A percentile compares a stretch with the other conserved stretches of the same genome.
phyloP scores from a whole-genome alignment of 257 asterid genomes.

The Jacaranda copaia region DNA sequence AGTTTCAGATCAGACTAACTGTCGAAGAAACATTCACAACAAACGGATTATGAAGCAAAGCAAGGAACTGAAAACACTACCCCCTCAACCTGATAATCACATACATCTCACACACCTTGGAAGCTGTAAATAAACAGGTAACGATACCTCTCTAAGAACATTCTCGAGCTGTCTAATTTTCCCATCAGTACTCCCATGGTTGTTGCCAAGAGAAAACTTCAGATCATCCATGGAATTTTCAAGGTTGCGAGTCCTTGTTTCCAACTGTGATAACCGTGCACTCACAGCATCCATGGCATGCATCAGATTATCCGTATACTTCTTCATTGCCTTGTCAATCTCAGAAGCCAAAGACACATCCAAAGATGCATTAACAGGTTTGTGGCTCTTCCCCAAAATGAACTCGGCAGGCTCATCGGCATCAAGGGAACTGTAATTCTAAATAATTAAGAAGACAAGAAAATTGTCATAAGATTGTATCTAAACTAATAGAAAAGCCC shows the following conservation, averaged over 20 bases:
- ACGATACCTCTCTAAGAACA: slow-evolving; percentile 60
- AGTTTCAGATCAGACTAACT: too few relatives aligned
- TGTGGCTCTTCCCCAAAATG: slow-evolving; percentile 52
- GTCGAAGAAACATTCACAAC: neutral
- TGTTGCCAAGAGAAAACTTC: slow-evolving; percentile 59
- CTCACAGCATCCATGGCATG: slow-evolving; percentile 63
- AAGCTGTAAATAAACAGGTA: neutral
- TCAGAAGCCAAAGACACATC: slow-evolving; percentile 52
- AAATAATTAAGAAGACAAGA: slow-evolving; percentile 2
- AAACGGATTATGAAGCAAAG: neutral
- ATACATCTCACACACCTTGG: neutral
- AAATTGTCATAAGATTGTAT: neutral
- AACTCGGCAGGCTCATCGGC: slow-evolving; percentile 53
- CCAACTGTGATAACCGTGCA: slow-evolving; percentile 68
- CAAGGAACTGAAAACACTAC: neutral
- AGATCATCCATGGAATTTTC: slow-evolving; percentile 68
- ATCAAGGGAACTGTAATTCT: slow-evolving; percentile 57
- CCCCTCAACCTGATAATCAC: neutral
- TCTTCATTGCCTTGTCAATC: slow-evolving; percentile 68
- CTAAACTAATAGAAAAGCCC: slow-evolving; percentile 8
- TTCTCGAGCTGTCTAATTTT: slow-evolving; percentile 63
- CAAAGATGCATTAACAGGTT: slow-evolving; percentile 42
- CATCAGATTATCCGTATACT: slow-evolving; percentile 58
- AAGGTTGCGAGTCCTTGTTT: slow-evolving; percentile 58
- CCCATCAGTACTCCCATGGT: slow-evolving; percentile 57